phyloP scores from a whole-genome alignment of 305 asterid genomes.

The Rubia tinctorum region DNA sequence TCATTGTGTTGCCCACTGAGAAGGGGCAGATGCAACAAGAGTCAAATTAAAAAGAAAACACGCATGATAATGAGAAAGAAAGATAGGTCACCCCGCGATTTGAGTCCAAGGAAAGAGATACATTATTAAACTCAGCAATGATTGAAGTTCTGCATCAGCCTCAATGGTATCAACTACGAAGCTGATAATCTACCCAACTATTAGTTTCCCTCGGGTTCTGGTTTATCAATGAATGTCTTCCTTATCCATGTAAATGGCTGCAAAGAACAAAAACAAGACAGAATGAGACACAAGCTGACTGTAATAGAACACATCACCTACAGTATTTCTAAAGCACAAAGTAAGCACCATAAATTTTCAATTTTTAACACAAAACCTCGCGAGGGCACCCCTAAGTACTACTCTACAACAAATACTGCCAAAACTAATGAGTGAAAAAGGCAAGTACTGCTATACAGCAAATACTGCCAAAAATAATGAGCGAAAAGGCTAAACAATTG shows the following conservation, averaged over 20 bases:
- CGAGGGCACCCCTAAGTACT: neutral
- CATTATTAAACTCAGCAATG: conserved; percentile 31
- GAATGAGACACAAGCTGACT: neutral
- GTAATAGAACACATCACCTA: neutral
- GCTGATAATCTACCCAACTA: conserved; percentile 20
- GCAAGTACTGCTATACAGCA: no score
- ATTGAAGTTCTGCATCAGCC: conserved; percentile 33
- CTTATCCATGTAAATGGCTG: conserved; percentile 88
- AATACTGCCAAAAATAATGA: neutral
- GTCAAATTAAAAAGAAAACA: neutral
- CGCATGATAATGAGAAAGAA: neutral
- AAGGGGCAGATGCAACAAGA: neutral
- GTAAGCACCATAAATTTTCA: neutral
- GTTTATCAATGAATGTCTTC: conserved; percentile 75
- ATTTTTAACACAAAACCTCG: neutral
- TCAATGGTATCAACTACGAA: conserved; percentile 22
- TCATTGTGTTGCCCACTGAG: neutral
- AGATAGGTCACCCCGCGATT: conserved; percentile 8
- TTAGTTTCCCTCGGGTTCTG: conserved; percentile 59
- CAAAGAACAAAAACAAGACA: conserved; percentile 14
- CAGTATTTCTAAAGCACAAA: neutral
- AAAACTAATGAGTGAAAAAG: neutral
- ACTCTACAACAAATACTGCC: neutral
- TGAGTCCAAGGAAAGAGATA: conserved; percentile 17
- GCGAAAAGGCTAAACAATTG: neutral